Evolutionary conservation across 495 filamentous ascomycete species (phyloP).

Genomic region (Podospora anserina): DNA sequence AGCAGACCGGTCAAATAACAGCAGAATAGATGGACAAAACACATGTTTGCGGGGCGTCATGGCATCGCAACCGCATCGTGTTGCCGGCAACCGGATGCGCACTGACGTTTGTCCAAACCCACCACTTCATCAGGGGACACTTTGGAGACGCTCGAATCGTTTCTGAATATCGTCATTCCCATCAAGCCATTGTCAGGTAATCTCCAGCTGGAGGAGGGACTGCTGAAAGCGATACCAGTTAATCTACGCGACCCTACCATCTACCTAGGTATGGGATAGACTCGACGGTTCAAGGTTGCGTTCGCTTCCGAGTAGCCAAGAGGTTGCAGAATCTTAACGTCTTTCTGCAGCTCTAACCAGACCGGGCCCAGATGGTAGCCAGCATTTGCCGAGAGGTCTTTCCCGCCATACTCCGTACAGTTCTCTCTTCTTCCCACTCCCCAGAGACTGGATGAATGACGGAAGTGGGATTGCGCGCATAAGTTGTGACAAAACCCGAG

Average conservation of each 20-base stretch:
- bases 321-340: conserved; percentile 10
- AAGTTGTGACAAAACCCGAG: conserved; percentile 21
- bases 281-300: conserved; percentile 1
- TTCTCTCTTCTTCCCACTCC: neutral
- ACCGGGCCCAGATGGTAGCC: neutral
- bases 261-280: neutral
- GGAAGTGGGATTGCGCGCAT: conserved; percentile 3
- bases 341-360: conserved; percentile 4
- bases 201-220: neutral
- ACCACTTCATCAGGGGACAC: conserved; percentile 3
- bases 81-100: conserved; percentile 3
- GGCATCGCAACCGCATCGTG: neutral
- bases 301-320: neutral
- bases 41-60: neutral
- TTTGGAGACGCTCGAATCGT: neutral
- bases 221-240: neutral
- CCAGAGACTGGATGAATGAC: conserved; percentile 3
- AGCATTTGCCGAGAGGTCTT: neutral
- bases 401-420: neutral
- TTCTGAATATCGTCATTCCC: neutral
- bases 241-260: conserved; percentile 10
- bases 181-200: neutral
- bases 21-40: too few relatives aligned
- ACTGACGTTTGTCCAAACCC: conserved; percentile 8
- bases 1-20: neutral